Conservation (phyloP, 2,329 filamentous ascomycete species). For the Monilinia fructicola region DNA sequence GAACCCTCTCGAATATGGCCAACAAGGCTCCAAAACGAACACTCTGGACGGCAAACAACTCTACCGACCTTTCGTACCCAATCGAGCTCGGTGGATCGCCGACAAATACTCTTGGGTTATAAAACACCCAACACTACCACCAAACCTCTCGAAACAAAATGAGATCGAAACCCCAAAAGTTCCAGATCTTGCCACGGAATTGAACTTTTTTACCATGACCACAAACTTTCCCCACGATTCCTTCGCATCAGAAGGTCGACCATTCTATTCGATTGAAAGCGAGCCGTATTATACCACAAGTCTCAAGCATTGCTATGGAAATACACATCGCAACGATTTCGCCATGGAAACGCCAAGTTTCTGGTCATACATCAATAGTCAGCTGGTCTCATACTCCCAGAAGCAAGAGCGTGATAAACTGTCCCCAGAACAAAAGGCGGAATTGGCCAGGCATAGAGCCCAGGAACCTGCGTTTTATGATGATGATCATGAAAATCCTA, state of each 20-base stretch:
- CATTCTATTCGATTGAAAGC: background rate
- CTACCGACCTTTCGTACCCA: background rate
- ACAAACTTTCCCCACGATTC: background rate
- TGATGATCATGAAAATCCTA: background rate
- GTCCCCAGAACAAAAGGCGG: background rate
- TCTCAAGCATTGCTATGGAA: background rate
- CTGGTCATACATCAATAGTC: background rate
- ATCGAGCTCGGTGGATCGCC: background rate
- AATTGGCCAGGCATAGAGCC: background rate
- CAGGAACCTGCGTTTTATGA: background rate
- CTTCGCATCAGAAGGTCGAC: background rate
- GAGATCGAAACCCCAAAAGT: background rate
- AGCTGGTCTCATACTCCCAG: background rate
- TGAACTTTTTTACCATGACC: background rate
- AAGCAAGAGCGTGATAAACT: background rate
- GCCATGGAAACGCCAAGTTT: background rate
- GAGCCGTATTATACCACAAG: background rate
- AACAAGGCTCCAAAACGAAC: background rate
- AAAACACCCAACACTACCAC: too few relatives aligned
- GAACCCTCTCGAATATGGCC: background rate
- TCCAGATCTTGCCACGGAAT: background rate
- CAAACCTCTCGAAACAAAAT: too few relatives aligned
- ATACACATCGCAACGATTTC: background rate
- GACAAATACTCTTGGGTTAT: too few relatives aligned
- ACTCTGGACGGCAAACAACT: background rate